A percentile compares a stretch with the other conserved stretches of the same genome.
These are phyloP conservation scores for Starmerella lactis-condensi DNA, from an alignment of 805 yeast genomes.

Conservation along the genomic window DNA sequence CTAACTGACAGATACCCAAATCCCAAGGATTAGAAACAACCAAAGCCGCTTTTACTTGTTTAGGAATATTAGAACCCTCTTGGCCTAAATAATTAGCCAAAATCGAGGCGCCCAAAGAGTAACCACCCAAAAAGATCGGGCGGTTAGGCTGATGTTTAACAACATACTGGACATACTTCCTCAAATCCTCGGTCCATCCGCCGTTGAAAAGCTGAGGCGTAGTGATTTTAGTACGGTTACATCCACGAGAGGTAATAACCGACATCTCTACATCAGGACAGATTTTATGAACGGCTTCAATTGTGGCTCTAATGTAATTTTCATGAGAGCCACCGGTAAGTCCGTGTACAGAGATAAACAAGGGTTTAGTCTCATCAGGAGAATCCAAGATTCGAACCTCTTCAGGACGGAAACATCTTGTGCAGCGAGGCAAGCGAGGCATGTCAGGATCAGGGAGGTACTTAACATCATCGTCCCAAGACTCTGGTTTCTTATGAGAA, in stretches of 20 bases:
- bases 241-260: slow-evolving; percentile 60
- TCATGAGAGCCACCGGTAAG: slow-evolving; percentile 77
- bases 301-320: slow-evolving; percentile 46
- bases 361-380: slow-evolving; percentile 29
- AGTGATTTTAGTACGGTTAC: slow-evolving; percentile 49
- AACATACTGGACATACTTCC: slow-evolving; percentile 36
- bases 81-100: slow-evolving; percentile 57
- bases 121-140: slow-evolving; percentile 52
- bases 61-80: slow-evolving; percentile 25
- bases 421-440: slow-evolving; percentile 31
- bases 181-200: slow-evolving; percentile 51
- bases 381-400: slow-evolving; percentile 28
- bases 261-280: slow-evolving; percentile 36
- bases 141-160: slow-evolving; percentile 38
- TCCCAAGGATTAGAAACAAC: slow-evolving; percentile 64
- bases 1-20: slow-evolving; percentile 31
- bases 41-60: slow-evolving; percentile 35
- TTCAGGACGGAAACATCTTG: slow-evolving; percentile 32
- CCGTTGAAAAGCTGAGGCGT: slow-evolving; percentile 56
- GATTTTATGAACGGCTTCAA: slow-evolving; percentile 20
- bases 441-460: slow-evolving; percentile 20
- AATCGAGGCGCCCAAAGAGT: slow-evolving; percentile 61
- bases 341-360: slow-evolving; percentile 54
- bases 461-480: slow-evolving; percentile 18
- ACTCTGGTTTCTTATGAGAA: slow-evolving; percentile 23